Conservation (phyloP, 192 early-diverging fungal genomes). For the Allomyces arbusculus region DNA sequence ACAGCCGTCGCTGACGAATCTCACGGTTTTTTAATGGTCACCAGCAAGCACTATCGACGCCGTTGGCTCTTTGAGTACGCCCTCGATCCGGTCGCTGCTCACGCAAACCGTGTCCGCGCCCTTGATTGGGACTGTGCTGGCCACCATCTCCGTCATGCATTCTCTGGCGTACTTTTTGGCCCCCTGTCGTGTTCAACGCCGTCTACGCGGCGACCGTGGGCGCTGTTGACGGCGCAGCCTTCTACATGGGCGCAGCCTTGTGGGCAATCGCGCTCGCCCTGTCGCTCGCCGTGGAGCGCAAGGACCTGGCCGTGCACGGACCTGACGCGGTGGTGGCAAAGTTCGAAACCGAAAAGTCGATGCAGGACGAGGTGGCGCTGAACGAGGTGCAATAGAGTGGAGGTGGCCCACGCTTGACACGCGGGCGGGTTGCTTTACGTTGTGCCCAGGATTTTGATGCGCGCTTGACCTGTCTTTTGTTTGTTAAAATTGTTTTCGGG, state of each 20-base stretch:
- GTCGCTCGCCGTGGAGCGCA: not conserved
- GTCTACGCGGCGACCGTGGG: not conserved
- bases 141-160: not conserved
- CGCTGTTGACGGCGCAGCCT: not conserved
- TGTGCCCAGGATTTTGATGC: too few relatives aligned
- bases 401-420: too few relatives aligned
- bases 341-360: too few relatives aligned
- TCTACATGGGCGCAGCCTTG: not conserved
- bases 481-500: too few relatives aligned
- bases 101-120: not conserved
- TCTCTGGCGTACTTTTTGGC: not conserved
- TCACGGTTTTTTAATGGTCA: not conserved
- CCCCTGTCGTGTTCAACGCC: not conserved
- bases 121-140: not conserved
- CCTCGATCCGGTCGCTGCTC: not conserved
- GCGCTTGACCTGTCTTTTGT: too few relatives aligned
- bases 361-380: too few relatives aligned
- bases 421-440: too few relatives aligned
- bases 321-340: not conserved
- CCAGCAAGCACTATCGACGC: not conserved
- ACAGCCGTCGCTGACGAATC: not conserved
- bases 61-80: not conserved
- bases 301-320: not conserved
- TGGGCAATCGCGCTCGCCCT: not conserved
- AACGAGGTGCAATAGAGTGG: too few relatives aligned